Conservation (phyloP, 768 basidiomycete genomes). For the Leccinum aurantiacum region DNA sequence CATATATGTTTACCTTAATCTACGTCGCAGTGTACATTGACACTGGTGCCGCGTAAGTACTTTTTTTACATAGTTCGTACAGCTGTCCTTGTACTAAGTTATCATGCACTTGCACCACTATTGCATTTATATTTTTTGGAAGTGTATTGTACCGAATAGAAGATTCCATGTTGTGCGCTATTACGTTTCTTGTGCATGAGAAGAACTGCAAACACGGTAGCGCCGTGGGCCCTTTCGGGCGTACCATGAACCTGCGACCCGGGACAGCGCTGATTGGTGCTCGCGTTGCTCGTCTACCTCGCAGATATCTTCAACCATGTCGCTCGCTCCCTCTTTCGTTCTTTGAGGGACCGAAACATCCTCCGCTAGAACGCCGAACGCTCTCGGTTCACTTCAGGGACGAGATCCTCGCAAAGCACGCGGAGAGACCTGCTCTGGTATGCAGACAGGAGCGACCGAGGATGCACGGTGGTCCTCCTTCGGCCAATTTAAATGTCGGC, state of each 20-base stretch:
- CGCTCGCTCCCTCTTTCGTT: conserved; percentile 46
- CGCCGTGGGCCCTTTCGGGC: no score
- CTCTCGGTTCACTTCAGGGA: conserved; percentile 61
- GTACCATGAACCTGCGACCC: conserved; percentile 3
- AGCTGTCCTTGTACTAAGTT: no score
- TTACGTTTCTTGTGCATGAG: background rate
- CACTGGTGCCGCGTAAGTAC: no score
- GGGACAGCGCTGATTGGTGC: background rate
- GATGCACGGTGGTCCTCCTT: conserved; percentile 60
- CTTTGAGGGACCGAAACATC: conserved; percentile 56
- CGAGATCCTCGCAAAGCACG: conserved; percentile 51
- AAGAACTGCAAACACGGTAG: background rate
- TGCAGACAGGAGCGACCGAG: conserved; percentile 58
- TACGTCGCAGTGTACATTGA: no score
- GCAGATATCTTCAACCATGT: conserved; percentile 11
- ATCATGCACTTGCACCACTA: background rate
- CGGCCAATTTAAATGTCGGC: conserved; percentile 47
- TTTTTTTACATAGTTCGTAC: no score
- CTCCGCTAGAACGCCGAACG: conserved; percentile 55
- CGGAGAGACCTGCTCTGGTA: conserved; percentile 59
- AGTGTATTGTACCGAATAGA: background rate
- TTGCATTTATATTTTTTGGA: background rate
- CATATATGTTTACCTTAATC: no score
- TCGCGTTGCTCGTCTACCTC: background rate
- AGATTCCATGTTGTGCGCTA: background rate